A percentile compares a stretch with the other conserved stretches of the same genome.
Conservation (phyloP, 768 basidiomycete genomes). For the Amanita polypyramis region DNA sequence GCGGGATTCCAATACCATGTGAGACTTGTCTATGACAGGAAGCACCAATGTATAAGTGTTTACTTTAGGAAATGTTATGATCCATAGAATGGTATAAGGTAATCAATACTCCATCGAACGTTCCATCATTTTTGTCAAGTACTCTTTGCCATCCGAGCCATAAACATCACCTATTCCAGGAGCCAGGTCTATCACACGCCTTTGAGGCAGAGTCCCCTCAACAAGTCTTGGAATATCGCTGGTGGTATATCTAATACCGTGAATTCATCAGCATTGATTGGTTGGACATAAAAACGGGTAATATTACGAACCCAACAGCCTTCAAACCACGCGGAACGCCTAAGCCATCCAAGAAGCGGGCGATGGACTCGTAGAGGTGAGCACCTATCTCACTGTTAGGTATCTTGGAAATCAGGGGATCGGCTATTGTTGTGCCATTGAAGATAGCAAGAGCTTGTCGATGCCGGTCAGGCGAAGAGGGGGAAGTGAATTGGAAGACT, state of each 20-base stretch:
- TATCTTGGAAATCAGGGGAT: slow-evolving; percentile 62
- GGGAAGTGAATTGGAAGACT: slow-evolving; percentile 95
- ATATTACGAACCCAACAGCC: slow-evolving; percentile 49
- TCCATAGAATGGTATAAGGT: neutral
- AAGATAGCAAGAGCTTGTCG: slow-evolving; percentile 84
- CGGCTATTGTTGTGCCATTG: slow-evolving; percentile 48
- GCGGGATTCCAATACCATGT: slow-evolving; percentile 27
- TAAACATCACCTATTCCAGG: slow-evolving; percentile 80
- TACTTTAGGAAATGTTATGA: neutral
- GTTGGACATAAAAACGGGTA: neutral
- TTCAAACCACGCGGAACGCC: slow-evolving; percentile 81
- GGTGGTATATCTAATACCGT: slow-evolving; percentile 39
- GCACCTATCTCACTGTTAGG: slow-evolving; percentile 73
- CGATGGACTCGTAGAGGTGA: slow-evolving; percentile 77
- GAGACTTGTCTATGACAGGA: neutral
- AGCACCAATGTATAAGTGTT: neutral
- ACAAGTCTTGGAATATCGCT: slow-evolving; percentile 68
- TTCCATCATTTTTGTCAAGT: slow-evolving; percentile 74
- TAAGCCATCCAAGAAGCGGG: slow-evolving; percentile 76
- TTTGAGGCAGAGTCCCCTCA: slow-evolving; percentile 86
- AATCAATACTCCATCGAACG: slow-evolving; percentile 63
- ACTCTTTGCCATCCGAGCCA: slow-evolving; percentile 75
- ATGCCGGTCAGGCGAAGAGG: slow-evolving; percentile 86
- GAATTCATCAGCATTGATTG: neutral
- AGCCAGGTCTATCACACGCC: slow-evolving; percentile 86